Evolutionary conservation across 2,329 filamentous ascomycete genomes (phyloP).

Genomic region (Aspergillus sp.): DNA sequence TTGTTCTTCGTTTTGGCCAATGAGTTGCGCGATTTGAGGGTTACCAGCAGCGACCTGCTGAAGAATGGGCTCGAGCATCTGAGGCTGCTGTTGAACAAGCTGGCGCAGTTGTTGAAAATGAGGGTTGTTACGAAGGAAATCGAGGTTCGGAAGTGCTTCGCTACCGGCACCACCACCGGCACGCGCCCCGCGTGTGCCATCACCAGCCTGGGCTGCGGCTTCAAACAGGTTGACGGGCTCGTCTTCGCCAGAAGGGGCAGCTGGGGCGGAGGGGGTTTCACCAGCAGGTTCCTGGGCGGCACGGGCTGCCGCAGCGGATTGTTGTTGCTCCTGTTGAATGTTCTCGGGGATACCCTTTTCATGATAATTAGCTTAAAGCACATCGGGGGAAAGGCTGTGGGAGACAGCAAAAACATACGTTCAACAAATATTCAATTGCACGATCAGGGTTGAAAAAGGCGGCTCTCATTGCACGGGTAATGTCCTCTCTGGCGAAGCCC

Average conservation of each 20-base stretch:
- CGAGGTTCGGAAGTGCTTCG: conserved; percentile 66
- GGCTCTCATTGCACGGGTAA: conserved; percentile 89
- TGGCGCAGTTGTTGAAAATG: conserved; percentile 98
- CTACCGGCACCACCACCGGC: conserved; percentile 44
- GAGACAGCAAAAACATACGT: conserved; percentile 48
- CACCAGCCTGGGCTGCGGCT: conserved; percentile 71
- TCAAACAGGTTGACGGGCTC: conserved; percentile 85
- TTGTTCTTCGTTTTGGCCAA: conserved; percentile 84
- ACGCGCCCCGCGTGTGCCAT: conserved; percentile 29
- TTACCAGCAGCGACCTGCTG: conserved; percentile 94
- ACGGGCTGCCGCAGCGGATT: conserved; percentile 42
- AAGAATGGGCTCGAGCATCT: conserved; percentile 97
- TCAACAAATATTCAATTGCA: conserved; percentile 92
- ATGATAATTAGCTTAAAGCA: conserved; percentile 2
- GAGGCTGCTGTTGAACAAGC: conserved; percentile 92
- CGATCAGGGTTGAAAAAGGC: conserved; percentile 96
- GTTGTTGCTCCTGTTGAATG: conserved; percentile 66
- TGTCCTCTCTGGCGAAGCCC: conserved; percentile 84
- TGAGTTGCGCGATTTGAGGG: conserved; percentile 86
- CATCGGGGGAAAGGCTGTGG: background rate
- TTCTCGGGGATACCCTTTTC: conserved; percentile 81
- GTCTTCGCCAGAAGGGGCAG: conserved; percentile 35
- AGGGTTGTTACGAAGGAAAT: conserved; percentile 89
- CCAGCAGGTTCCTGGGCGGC: conserved; percentile 36
- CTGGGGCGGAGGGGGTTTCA: conserved; percentile 21